phyloP scores from a whole-genome alignment of 2,329 filamentous ascomycete species.

The Ceratocystis variospora region DNA sequence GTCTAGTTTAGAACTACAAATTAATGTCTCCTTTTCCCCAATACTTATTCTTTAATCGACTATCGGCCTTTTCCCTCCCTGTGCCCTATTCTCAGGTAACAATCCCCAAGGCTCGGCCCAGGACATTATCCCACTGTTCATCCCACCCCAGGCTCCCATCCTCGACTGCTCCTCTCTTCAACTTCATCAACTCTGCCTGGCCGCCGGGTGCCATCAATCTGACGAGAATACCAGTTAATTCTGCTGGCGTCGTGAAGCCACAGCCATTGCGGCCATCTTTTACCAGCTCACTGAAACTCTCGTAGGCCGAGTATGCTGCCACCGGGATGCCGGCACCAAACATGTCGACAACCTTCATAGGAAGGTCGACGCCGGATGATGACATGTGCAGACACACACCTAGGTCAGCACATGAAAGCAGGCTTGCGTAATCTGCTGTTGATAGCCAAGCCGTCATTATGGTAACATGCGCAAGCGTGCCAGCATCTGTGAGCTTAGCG shows the following conservation, averaged over 20 bases:
- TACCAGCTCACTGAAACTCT: conserved; percentile 84
- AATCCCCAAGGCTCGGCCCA: conserved; percentile 54
- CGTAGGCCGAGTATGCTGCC: conserved; percentile 69
- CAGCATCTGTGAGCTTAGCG: conserved; percentile 41
- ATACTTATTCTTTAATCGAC: no score
- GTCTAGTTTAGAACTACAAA: conserved; percentile 2
- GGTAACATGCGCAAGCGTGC: conserved; percentile 53
- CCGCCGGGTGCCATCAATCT: conserved; percentile 46
- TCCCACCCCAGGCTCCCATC: conserved; percentile 77
- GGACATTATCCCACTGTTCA: conserved; percentile 79
- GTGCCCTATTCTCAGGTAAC: conserved; percentile 12
- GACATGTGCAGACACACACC: conserved; percentile 88
- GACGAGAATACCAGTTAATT: conserved; percentile 49
- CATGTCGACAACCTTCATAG: conserved; percentile 99
- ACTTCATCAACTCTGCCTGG: conserved; percentile 38
- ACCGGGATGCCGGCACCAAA: conserved; percentile 90
- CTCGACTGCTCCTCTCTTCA: conserved; percentile 56
- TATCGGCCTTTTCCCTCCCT: neutral
- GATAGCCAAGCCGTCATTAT: conserved; percentile 77
- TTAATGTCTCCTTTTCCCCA: neutral
- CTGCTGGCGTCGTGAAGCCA: conserved; percentile 61
- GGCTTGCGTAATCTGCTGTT: conserved; percentile 66
- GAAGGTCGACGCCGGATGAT: conserved; percentile 85
- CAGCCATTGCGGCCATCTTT: conserved; percentile 73
- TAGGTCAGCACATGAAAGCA: conserved; percentile 75